Evolutionary conservation across 768 basidiomycete species (phyloP), one percentile per base, ranked within the genome.

Genomic region (Tulasnella calospora): DNA sequence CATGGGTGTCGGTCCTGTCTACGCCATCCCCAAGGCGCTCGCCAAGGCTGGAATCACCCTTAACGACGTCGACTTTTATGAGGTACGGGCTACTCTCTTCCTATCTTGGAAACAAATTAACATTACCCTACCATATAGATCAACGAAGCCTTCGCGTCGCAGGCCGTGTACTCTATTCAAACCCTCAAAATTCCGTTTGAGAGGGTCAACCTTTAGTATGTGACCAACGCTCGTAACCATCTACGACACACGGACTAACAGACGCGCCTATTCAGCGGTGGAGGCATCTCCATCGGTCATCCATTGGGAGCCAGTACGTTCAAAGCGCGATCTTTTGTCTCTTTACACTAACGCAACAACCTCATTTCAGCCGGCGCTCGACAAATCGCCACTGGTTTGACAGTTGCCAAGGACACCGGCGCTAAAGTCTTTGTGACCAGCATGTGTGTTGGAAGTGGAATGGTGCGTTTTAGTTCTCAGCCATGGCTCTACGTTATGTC

Each of bases 1-100:
- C 83, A 96, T 95, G 94, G 95, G 95, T 79, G 90, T 97, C 82
- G 95, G 95, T 76, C 95, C 95, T 2, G 93, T 93, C 46, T 92
- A 89, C 84, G 96, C 95, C 70, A 94, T 96, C 81, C 94, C 95
- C 67, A 89, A 89, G 79, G 87, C 87, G 2, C 90, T 96, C 78
- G 87, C 88, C 81, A 88, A 89, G 82, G 87, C 89, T 1, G 92
- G 93, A 21, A 86, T 96, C 71, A 83, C 85, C 61, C 86, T 87
- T 79, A 85, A 89, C 70, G 95, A 96, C 81, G 86, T 97, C 81
- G 95, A 97, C 85, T 94, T 96, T 83, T 97, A 87, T 85, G 94
- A 96, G 74, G 80, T 80, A 19, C 33, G 74, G 23, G 41, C 23
- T n/a, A 35, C 21, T 21, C n/a, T 23, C 19, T 15, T 33, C 23